Base-by-base conservation (phyloP, 208 protist species). In the Angomonas ambiguus region DNA sequence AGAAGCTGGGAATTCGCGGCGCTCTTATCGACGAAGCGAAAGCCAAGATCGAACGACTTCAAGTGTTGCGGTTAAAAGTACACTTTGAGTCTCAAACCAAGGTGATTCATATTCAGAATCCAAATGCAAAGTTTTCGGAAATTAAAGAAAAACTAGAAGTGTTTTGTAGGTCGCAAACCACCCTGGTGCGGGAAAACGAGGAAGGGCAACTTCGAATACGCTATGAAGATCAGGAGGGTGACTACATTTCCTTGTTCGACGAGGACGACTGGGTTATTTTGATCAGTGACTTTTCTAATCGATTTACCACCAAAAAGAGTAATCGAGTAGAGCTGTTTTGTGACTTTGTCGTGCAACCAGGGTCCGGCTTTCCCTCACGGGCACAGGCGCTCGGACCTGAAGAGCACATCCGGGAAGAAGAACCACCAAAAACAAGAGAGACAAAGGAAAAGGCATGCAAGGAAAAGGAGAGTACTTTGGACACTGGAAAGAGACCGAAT, bases 211-310 rank as follows among this genome's bases (percentile, higher is more conserved):
- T 94, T 65, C 82, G 88, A 33, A 75, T 94, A 34, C 85, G 84
- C 32, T 94, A 94, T 65, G 78, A 88, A 62, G 88, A 94, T 66
- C 20, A 24, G 1, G 88, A 94, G n/a, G 85, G 88, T 51, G 88
- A 94, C 71, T 90, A 77, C 67, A 91, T 94, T 42, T 85, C 81
- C 22, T 56, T 94, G 30, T 16, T 92, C 24, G 82, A 80, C 24
- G 74, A 89, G 48, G 76, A 88, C 35, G 88, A 94, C 65, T 94
- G 84, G 88, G 62, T 75, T 24, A 71, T 79, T 34, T 82, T 91
- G 76, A 41, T 91, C 25, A 58, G 53, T 1, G 88, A 94, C 69
- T 25, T 81, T 35, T 65, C 71, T 10, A 62, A 75, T 1, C 4
- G 45, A n/a, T 4, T 8, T 10, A 65, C 65, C 11, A 45, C 59